phyloP scores from a whole-genome alignment of 768 basidiomycete species.

The Heimioporus sp. region DNA sequence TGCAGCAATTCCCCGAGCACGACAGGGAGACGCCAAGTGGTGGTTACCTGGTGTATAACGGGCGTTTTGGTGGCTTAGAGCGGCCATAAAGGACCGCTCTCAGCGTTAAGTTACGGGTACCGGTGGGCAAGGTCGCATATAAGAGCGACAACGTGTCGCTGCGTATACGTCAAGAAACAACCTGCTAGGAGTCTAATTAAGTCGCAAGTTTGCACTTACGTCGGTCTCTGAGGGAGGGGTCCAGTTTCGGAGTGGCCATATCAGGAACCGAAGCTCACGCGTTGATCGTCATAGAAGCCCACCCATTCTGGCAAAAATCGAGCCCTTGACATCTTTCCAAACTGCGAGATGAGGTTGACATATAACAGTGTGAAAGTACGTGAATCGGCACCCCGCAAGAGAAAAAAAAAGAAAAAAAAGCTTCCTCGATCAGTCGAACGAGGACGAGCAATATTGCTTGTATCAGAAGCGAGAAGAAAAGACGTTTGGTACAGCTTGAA shows the following conservation, averaged over 20 bases:
- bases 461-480: constrained; percentile 2
- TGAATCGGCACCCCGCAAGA: not conserved
- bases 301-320: constrained; percentile 12
- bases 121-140: not conserved
- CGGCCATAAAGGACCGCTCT: not conserved
- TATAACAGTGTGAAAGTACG: constrained; percentile 1
- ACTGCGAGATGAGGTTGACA: constrained; percentile 8
- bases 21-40: not conserved
- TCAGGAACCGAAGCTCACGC: constrained; percentile 26
- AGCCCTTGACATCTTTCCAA: constrained; percentile 23
- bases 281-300: constrained; percentile 27
- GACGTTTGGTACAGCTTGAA: constrained; percentile 2
- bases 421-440: not conserved
- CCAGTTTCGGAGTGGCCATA: constrained; percentile 10
- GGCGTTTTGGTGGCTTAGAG: constrained; percentile 5
- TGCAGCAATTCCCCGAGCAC: constrained; percentile 6
- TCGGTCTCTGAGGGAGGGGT: constrained; percentile 10
- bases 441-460: not conserved
- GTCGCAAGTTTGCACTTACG: constrained; percentile 9
- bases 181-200: constrained; percentile 1
- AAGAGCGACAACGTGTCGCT: constrained; percentile 16
- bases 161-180: constrained; percentile 22
- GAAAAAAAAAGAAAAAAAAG: not conserved
- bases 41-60: constrained; percentile 5
- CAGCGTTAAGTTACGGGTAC: not conserved